Conservation (phyloP, 2,329 filamentous ascomycete species). For the Lasiodiplodia sp. region DNA sequence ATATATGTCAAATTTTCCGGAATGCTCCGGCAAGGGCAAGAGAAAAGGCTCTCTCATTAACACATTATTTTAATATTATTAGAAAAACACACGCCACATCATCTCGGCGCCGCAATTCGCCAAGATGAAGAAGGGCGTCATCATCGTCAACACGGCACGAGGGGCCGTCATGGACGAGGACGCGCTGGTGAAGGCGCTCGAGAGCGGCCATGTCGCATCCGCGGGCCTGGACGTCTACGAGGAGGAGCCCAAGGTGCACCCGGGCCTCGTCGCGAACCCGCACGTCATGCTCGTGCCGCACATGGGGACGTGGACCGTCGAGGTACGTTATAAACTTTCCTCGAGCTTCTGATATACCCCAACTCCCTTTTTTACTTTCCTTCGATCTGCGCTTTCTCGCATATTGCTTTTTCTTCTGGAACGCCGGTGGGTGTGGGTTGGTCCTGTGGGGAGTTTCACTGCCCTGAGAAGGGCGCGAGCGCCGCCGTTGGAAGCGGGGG, state of each 20-base stretch:
- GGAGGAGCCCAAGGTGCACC: conserved; percentile 78
- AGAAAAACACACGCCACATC: conserved; percentile 74
- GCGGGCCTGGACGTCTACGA: conserved; percentile 84
- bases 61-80: not conserved
- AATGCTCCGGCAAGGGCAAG: not conserved
- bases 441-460: not conserved
- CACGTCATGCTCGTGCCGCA: conserved; percentile 80
- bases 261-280: conserved; percentile 72
- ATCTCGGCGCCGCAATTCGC: conserved; percentile 75
- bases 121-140: conserved; percentile 78
- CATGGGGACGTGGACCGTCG: conserved; percentile 83
- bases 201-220: conserved; percentile 72
- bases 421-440: not conserved
- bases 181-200: conserved; percentile 76
- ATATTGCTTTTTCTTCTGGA: conserved; percentile 1
- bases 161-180: conserved; percentile 84
- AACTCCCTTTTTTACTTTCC: not conserved
- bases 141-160: conserved; percentile 83
- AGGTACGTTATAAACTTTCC: conserved; percentile 47
- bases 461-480: not conserved
- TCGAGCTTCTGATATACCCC: not conserved
- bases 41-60: not conserved
- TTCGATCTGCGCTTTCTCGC: not conserved
- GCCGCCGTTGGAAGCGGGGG: not conserved
- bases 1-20: conserved; percentile 1